These are phyloP conservation scores for Logfia minima DNA, from an alignment of 129 eudicot species.

Conservation along the genomic window DNA sequence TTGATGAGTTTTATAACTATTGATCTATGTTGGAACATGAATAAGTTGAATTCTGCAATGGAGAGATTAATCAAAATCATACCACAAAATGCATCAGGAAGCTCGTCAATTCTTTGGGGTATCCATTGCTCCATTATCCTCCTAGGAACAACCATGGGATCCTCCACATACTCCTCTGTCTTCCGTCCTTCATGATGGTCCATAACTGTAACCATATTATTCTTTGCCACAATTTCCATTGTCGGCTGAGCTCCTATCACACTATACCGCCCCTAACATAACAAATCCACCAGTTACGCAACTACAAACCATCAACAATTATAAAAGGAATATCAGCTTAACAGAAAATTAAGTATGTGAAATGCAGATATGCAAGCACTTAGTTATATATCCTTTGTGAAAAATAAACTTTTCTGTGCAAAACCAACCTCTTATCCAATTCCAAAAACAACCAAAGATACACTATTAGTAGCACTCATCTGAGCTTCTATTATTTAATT, in stretches of 20 bases:
- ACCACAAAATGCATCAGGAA: constrained; percentile 98
- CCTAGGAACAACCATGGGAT: constrained; percentile 92
- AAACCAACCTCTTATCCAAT: background rate
- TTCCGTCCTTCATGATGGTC: constrained; percentile 72
- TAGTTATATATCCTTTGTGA: constrained; percentile 6
- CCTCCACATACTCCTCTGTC: constrained; percentile 78
- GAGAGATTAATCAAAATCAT: constrained; percentile 12
- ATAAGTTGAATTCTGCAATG: constrained; percentile 10
- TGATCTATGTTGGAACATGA: constrained; percentile 9
- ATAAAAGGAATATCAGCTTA: background rate
- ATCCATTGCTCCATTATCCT: constrained; percentile 91
- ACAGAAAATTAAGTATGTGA: background rate
- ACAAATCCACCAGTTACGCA: constrained; percentile 22
- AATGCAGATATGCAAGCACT: background rate
- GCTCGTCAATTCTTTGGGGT: constrained; percentile 88
- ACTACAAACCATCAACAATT: constrained; percentile 3
- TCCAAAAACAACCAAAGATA: background rate
- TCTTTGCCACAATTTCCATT: constrained; percentile 98
- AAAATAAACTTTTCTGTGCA: constrained; percentile 8
- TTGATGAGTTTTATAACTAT: background rate
- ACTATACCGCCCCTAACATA: constrained; percentile 89
- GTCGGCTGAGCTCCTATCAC: constrained; percentile 98
- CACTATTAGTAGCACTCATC: background rate
- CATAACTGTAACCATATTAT: constrained; percentile 79
- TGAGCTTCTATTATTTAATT: too few species aligned